Evolutionary conservation across 73 alveolate genomes (phyloP).

Genomic region (Symbiodinium pilosum): DNA sequence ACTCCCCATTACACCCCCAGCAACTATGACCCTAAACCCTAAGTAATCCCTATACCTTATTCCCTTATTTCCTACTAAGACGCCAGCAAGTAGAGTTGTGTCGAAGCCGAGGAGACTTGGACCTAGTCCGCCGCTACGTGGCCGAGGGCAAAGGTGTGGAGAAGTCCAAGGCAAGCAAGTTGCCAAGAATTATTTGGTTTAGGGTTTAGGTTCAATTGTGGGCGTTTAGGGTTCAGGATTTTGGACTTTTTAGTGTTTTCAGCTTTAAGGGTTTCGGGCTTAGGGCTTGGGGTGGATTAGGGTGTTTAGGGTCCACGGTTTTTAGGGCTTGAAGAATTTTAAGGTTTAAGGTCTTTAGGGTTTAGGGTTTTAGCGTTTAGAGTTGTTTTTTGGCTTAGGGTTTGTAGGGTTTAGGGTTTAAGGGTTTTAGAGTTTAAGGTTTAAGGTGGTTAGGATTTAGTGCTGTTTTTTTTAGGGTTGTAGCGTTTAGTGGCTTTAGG

Average conservation of each 20-base stretch:
- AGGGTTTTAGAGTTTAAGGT: too few species aligned
- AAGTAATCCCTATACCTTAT: too few species aligned
- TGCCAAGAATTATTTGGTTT: not conserved
- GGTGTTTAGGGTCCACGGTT: not conserved
- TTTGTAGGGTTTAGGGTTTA: too few species aligned
- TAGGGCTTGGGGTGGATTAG: not conserved
- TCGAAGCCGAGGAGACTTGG: slow-evolving; percentile 53
- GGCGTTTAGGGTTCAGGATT: not conserved
- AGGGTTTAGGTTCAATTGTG: not conserved
- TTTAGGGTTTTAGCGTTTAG: not conserved
- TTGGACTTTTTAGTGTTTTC: not conserved
- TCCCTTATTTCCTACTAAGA: too few species aligned
- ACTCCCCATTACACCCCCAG: too few species aligned
- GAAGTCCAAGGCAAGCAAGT: slow-evolving; percentile 56
- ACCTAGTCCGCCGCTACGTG: slow-evolving; percentile 59
- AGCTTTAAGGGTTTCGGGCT: not conserved
- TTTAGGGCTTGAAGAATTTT: not conserved
- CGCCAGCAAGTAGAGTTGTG: too few species aligned
- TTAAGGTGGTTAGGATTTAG: too few species aligned
- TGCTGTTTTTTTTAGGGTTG: too few species aligned
- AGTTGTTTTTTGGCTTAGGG: too few species aligned
- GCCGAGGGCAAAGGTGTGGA: slow-evolving; percentile 78
- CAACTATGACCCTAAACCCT: too few species aligned
- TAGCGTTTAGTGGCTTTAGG: too few species aligned
- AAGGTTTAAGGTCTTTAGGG: not conserved